A percentile compares a stretch with the other conserved stretches of the same genome.
Conservation (phyloP, 1,139 yeast species). For the Blastobotrys aristatus region DNA sequence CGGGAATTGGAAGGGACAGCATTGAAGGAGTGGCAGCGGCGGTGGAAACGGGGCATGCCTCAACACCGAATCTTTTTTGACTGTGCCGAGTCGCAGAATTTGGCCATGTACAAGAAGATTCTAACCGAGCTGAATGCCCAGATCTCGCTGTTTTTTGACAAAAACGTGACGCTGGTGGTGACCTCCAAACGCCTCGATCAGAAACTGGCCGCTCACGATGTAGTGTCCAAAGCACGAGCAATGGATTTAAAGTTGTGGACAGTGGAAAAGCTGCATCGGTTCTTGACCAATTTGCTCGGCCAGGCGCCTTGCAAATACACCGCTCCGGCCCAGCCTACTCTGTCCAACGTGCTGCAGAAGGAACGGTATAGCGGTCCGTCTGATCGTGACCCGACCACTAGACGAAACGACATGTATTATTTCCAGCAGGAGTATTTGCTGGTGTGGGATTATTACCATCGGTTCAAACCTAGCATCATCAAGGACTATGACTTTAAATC, state of each 20-base stretch:
- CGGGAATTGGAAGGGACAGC: conserved; percentile 17
- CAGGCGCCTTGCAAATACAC: conserved; percentile 15
- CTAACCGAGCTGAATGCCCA: conserved; percentile 34
- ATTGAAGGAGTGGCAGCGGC: conserved; percentile 58
- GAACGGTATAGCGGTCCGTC: conserved; percentile 84
- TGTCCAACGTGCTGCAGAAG: conserved; percentile 68
- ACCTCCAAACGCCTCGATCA: conserved; percentile 33
- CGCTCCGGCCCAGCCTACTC: conserved; percentile 16
- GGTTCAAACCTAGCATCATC: conserved; percentile 73
- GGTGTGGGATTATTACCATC: conserved; percentile 75
- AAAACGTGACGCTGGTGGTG: conserved; percentile 74
- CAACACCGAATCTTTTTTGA: conserved; percentile 78
- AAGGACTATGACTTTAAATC: conserved; percentile 64
- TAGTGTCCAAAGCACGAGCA: conserved; percentile 57
- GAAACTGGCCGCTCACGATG: conserved; percentile 45
- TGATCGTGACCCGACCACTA: conserved; percentile 83
- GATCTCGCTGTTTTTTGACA: conserved; percentile 71
- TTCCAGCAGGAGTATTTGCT: conserved; percentile 72
- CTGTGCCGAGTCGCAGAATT: conserved; percentile 50
- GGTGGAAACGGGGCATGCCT: conserved; percentile 76
- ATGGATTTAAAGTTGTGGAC: conserved; percentile 80
- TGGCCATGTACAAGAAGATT: conserved; percentile 45
- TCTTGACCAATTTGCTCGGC: conserved; percentile 57
- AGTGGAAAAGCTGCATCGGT: conserved; percentile 76
- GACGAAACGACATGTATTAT: conserved; percentile 77